phyloP scores from a whole-genome alignment of 2,329 filamentous ascomycete genomes.

The Raffaelea albimanens region DNA sequence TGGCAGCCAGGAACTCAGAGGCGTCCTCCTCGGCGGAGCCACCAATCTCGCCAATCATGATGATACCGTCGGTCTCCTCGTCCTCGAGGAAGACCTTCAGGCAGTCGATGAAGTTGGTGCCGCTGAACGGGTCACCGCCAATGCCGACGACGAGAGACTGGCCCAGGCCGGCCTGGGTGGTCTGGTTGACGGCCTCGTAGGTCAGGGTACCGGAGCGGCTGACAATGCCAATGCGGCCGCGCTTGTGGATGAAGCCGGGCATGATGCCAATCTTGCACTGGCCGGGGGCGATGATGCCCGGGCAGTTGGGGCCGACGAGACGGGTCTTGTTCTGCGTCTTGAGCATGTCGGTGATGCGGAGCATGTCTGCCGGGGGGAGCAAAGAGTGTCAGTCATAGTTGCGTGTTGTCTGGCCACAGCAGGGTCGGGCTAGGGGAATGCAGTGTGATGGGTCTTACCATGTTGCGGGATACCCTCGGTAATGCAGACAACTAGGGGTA shows the following conservation, averaged over 20 bases:
- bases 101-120: conserved; percentile 99
- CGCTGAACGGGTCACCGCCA: conserved; percentile 95
- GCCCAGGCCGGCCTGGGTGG: conserved; percentile 89
- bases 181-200: conserved; percentile 99
- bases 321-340: conserved; percentile 97
- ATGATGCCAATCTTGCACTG: conserved; percentile 99
- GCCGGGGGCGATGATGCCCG: conserved; percentile 86
- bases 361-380: conserved; percentile 63
- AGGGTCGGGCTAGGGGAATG: conserved; percentile 3
- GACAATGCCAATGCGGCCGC: conserved; percentile 96
- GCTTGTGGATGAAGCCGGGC: conserved; percentile 99
- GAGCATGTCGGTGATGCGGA: conserved; percentile 94
- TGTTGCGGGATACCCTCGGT: conserved; percentile 97
- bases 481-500: conserved; percentile 92
- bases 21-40: conserved; percentile 96
- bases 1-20: conserved; percentile 84
- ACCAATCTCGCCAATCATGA: conserved; percentile 99
- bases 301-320: conserved; percentile 95
- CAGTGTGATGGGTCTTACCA: conserved; percentile 45
- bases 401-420: background rate
- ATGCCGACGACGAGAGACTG: conserved; percentile 98
- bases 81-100: conserved; percentile 94
- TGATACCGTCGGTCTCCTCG: conserved; percentile 94
- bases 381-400: conserved; percentile 4
- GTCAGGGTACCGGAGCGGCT: conserved; percentile 96